A percentile compares a stretch with the other conserved stretches of the same genome.
Evolutionary conservation across 225 moss, liverwort and hornwort species (phyloP).

Genomic region (Sphagnum contortum): DNA sequence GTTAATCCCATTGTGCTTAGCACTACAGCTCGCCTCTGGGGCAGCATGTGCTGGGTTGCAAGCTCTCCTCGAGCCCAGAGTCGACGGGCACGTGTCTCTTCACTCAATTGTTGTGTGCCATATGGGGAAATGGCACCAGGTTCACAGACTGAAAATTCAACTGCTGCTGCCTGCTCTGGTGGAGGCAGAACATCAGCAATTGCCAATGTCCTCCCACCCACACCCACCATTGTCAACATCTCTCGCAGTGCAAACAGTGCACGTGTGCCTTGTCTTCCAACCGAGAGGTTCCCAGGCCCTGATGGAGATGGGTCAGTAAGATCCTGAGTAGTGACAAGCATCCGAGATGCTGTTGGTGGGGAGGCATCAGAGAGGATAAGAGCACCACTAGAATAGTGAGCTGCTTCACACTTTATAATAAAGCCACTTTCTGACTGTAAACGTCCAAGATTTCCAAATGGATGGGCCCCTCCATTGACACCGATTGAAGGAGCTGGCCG

Average conservation of each 20-base stretch:
- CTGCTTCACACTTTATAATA: constrained; percentile 84
- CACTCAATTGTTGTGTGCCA: constrained; percentile 19
- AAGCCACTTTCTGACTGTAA: constrained; percentile 62
- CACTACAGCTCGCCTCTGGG: constrained; percentile 69
- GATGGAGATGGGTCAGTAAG: constrained; percentile 47
- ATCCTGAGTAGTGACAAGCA: constrained; percentile 75
- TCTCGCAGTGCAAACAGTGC: constrained; percentile 75
- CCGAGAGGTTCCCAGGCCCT: constrained; percentile 28
- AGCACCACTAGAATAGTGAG: constrained; percentile 85
- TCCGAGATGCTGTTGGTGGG: constrained; percentile 60
- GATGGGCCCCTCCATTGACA: constrained; percentile 38
- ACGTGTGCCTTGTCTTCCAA: constrained; percentile 47
- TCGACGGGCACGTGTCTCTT: constrained; percentile 83
- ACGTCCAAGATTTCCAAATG: constrained; percentile 43
- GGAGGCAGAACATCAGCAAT: constrained; percentile 88
- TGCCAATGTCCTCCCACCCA: constrained; percentile 90
- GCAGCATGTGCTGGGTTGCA: constrained; percentile 87
- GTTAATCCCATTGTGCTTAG: constrained; percentile 94
- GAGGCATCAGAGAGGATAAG: constrained; percentile 87
- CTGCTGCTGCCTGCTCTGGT: constrained; percentile 79
- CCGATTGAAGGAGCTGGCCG: constrained; percentile 84
- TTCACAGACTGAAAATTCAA: constrained; percentile 81
- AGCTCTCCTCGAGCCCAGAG: constrained; percentile 97
- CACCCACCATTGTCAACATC: constrained; percentile 71
- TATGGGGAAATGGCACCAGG: constrained; percentile 32